Evolutionary conservation across 2,329 filamentous ascomycete genomes (phyloP), one percentile per base, ranked within the genome.

Genomic region (Penicillium sp.): DNA sequence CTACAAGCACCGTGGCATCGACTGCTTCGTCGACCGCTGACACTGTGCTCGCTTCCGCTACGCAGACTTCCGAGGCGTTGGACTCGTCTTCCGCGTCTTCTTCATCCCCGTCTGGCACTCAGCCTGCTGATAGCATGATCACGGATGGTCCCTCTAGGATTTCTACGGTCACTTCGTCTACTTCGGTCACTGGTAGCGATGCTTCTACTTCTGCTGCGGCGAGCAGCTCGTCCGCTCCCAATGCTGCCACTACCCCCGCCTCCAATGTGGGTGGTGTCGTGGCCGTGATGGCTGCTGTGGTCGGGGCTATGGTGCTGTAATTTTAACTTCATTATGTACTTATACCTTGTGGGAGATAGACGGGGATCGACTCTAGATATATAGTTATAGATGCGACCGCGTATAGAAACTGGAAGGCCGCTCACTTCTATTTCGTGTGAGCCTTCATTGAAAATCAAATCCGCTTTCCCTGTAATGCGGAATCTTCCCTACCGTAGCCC

Each of bases 401-500:
- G 7, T 37, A 6, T 19, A 3, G 2, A 35, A 21, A 21, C 12
- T 35, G 17, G 5, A 21, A 34, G 15, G n/a, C 3, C 9, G 33
- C 9, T 34, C n/a, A 6, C 4, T 4, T 22, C 49, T 58, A 31
- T 57, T 12, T 28, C 26, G 0, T 57, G 26, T 53, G 43, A n/a
- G 52, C 50, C 15, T 43, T 45, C 56, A 58, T 9, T 1, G 10
- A 35, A 19, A 17, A 17, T 4, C 17, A 35, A 21, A 7, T 13
- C 2, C 6, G 17, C 12, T 8, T 19, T 19, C 19, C 60, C 57
- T n/a, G 54, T 56, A 21, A 59, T 49, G 22, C 56, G 46, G 17
- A 77, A 67, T 32, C 6, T 6, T 12, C 34, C 3, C 17, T 13
- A 5, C 26, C 10, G 19, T 8, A 37, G 19, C 13, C 21, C 24